These are phyloP conservation scores for Auriscalpium orientale DNA, from an alignment of 768 basidiomycete genomes.

Conservation along the genomic window DNA sequence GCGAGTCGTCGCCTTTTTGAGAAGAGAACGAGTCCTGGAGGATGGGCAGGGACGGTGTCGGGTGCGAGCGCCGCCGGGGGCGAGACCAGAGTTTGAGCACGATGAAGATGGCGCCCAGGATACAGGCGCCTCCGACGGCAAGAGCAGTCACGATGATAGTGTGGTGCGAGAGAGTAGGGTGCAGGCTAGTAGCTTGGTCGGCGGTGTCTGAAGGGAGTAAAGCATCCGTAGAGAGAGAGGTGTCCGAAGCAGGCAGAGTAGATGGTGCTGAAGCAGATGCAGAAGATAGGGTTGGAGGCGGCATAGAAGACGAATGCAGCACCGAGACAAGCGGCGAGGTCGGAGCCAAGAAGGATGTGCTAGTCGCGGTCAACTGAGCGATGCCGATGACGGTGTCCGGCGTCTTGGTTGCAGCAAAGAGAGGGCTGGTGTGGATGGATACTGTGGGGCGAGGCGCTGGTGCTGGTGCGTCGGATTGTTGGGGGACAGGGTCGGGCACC, in stretches of 20 bases:
- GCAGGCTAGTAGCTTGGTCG: conserved; percentile 2
- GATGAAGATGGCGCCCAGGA: conserved; percentile 42
- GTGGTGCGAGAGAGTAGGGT: conserved; percentile 24
- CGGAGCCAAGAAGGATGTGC: not conserved
- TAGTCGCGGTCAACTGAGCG: not conserved
- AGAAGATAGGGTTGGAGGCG: not conserved
- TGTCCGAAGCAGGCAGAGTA: not conserved
- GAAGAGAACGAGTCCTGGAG: conserved; percentile 48
- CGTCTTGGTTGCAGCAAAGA: conserved; percentile 13
- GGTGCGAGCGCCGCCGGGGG: conserved; percentile 45
- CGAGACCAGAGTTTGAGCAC: conserved; percentile 40
- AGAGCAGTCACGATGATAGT: conserved; percentile 44
- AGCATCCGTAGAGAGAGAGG: not conserved
- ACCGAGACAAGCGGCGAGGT: not conserved
- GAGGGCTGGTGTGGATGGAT: conserved; percentile 19
- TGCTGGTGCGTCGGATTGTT: conserved; percentile 28
- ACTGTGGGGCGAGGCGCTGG: not conserved
- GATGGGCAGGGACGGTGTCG: conserved; percentile 70
- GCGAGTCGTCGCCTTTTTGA: conserved; percentile 50
- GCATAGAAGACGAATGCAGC: not conserved
- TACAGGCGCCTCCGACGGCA: conserved; percentile 41
- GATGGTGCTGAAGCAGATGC: not conserved
- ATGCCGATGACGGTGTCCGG: not conserved
- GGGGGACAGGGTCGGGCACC: conserved; percentile 46
- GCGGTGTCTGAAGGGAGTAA: not conserved